Percentiles rank a stretch among this genome's conserved stretches.
Conservation (phyloP, 1,139 yeast genomes). For the Blastobotrys malaysiensis region DNA sequence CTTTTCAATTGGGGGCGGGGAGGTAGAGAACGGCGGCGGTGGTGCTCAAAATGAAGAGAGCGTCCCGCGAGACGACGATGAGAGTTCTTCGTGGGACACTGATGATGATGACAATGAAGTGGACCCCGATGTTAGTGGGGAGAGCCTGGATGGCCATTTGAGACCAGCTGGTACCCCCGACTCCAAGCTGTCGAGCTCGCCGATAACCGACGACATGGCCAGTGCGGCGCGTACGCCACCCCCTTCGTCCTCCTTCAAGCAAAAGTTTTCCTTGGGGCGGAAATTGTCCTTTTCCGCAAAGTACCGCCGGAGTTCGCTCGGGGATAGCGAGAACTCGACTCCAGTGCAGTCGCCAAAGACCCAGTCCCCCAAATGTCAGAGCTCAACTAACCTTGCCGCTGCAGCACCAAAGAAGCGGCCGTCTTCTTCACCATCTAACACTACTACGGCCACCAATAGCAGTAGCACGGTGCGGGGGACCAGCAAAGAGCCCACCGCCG, state of each 20-base stretch:
- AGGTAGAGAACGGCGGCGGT: background rate
- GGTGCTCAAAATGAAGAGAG: background rate
- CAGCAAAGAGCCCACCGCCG: too few species aligned
- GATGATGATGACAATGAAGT: conserved; percentile 14
- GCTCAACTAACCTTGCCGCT: background rate
- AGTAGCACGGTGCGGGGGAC: too few species aligned
- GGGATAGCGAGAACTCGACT: background rate
- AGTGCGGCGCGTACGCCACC: background rate
- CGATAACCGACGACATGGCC: background rate
- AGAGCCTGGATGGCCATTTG: background rate
- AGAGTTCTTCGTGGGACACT: conserved; percentile 12
- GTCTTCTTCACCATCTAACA: background rate
- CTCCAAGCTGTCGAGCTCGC: background rate
- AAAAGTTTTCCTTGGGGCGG: conserved; percentile 16
- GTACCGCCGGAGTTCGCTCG: background rate
- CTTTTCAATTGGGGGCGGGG: conserved; percentile 3
- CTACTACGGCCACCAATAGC: background rate
- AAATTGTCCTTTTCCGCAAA: conserved; percentile 14
- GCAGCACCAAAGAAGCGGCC: background rate
- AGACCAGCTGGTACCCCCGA: background rate
- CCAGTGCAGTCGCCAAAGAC: background rate
- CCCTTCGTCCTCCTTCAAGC: conserved; percentile 10
- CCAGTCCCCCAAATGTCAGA: background rate
- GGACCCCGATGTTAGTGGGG: background rate
- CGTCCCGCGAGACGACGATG: background rate